A percentile compares a stretch with the other conserved stretches of the same genome.
Conservation (phyloP, 768 basidiomycete species). For the Boletellus sp. region DNA sequence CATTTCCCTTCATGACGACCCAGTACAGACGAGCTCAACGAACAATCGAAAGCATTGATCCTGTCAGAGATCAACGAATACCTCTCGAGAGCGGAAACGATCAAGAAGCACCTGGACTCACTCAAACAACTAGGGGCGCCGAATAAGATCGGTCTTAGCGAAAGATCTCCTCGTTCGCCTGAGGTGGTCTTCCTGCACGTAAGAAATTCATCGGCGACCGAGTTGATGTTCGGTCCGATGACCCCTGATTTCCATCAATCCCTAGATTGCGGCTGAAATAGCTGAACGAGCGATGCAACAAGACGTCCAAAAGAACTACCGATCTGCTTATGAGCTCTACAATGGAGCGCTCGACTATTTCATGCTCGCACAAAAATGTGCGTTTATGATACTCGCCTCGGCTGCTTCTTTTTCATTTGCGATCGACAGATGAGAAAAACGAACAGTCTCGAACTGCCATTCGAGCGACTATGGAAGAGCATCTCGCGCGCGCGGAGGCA, state of each 20-base stretch:
- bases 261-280: conserved; percentile 75
- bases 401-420: neutral
- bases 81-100: conserved; percentile 80
- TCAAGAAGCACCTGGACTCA: conserved; percentile 70
- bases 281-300: conserved; percentile 87
- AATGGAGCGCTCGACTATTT: conserved; percentile 95
- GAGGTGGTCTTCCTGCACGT: conserved; percentile 17
- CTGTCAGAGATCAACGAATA: conserved; percentile 85
- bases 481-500: conserved; percentile 84
- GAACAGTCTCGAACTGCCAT: conserved; percentile 83
- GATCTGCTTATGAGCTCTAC: conserved; percentile 88
- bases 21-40: conserved; percentile 71
- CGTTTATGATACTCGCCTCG: neutral
- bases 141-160: neutral
- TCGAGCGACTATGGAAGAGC: conserved; percentile 80
- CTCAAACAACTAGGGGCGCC: neutral
- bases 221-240: no score
- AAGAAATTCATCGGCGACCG: neutral
- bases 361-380: conserved; percentile 92
- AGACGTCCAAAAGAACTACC: conserved; percentile 86
- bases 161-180: conserved; percentile 11
- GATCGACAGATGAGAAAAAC: conserved; percentile 68
- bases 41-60: conserved; percentile 81
- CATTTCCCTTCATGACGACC: conserved; percentile 5
- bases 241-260: neutral